phyloP scores from a whole-genome alignment of 371 early-diverging fungal species.

The Mucor mucedo region DNA sequence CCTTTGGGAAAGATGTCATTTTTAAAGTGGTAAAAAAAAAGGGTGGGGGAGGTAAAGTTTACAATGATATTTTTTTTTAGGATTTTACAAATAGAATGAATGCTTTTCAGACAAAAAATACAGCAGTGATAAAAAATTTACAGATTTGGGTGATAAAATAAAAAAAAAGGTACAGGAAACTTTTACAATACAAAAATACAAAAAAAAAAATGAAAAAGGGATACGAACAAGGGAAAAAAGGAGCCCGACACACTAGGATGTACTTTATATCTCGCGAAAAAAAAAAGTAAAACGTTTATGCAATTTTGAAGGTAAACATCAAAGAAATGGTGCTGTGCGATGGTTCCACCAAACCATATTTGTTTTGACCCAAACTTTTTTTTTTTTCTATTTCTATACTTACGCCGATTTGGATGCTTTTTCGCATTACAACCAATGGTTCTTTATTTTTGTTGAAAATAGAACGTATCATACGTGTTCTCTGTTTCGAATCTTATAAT shows the following conservation, averaged over 20 bases:
- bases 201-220: slow-evolving; percentile 3
- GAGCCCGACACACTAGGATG: neutral
- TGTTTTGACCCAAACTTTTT: slow-evolving; percentile 6
- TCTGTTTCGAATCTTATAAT: neutral
- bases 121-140: neutral
- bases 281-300: neutral
- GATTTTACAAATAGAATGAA: neutral
- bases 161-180: neutral
- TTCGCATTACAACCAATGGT: neutral
- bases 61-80: slow-evolving; percentile 10
- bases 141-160: too few relatives aligned
- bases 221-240: neutral
- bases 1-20: slow-evolving; percentile 48
- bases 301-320: slow-evolving; percentile 1
- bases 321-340: slow-evolving; percentile 2
- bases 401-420: slow-evolving; percentile 7
- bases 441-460: neutral
- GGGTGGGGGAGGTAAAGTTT: neutral
- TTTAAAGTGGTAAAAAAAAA: slow-evolving; percentile 12
- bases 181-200: slow-evolving; percentile 2
- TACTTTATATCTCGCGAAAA: slow-evolving; percentile 3
- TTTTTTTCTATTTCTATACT: slow-evolving; percentile 15
- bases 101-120: slow-evolving; percentile 6
- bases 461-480: neutral
- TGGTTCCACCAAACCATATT: slow-evolving; percentile 11